These are phyloP conservation scores for Thalassiosira exigua DNA, from an alignment of 352 stramenopile genomes.

Conservation along the genomic window DNA sequence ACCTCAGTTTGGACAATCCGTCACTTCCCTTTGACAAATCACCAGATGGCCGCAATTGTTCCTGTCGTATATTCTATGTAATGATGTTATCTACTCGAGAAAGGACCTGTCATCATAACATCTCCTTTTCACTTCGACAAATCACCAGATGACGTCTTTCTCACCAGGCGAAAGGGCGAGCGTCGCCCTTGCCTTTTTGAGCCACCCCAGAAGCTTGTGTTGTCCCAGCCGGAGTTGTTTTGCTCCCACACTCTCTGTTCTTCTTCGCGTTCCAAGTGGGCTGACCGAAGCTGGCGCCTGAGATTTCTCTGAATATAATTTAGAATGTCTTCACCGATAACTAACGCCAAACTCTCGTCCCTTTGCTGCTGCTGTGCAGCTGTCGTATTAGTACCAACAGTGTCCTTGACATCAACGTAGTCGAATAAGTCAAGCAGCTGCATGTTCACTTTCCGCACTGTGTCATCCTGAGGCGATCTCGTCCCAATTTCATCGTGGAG, in stretches of 20 bases:
- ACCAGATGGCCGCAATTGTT: background rate
- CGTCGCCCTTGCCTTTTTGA: slow-evolving; percentile 48
- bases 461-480: slow-evolving; percentile 13
- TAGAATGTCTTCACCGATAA: slow-evolving; percentile 29
- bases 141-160: slow-evolving; percentile 23
- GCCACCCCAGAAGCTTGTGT: slow-evolving; percentile 44
- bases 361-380: too few species aligned
- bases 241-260: slow-evolving; percentile 53
- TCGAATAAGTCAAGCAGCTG: slow-evolving; percentile 78
- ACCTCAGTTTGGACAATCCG: background rate
- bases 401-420: slow-evolving; percentile 2
- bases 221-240: slow-evolving; percentile 42
- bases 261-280: slow-evolving; percentile 31
- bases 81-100: background rate
- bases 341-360: background rate
- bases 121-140: background rate
- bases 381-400: background rate
- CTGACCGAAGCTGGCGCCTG: slow-evolving; percentile 27
- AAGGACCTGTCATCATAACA: background rate
- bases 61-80: too few species aligned
- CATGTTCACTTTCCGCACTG: slow-evolving; percentile 51
- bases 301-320: slow-evolving; percentile 28
- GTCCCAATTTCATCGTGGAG: slow-evolving; percentile 58
- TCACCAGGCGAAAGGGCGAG: slow-evolving; percentile 35
- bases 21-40: background rate